These are phyloP conservation scores for Gliomastix tumulicola DNA, from an alignment of 2,329 filamentous ascomycete genomes.

Conservation along the genomic window DNA sequence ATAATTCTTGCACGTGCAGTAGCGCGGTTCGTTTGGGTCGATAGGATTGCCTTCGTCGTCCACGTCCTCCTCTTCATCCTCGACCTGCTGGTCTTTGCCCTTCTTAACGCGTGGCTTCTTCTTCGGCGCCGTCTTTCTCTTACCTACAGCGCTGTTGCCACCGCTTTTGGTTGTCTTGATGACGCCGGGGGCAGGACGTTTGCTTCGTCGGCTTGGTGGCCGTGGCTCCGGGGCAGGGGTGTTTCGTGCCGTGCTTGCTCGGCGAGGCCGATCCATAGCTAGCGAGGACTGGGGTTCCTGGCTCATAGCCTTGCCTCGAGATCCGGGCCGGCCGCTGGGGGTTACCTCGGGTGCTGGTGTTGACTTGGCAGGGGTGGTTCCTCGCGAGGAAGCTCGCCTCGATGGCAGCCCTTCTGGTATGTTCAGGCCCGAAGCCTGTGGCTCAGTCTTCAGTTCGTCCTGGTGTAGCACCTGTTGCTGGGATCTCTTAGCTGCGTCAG, in stretches of 20 bases:
- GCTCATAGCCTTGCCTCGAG: slow-evolving; percentile 44
- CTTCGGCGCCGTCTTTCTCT: slow-evolving; percentile 61
- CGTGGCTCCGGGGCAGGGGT: slow-evolving; percentile 46
- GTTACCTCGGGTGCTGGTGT: slow-evolving; percentile 24
- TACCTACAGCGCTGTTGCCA: slow-evolving; percentile 62
- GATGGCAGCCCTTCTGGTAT: no score
- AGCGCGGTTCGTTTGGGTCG: slow-evolving; percentile 68
- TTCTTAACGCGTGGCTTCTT: slow-evolving; percentile 53
- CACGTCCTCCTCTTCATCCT: slow-evolving; percentile 48
- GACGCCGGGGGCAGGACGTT: slow-evolving; percentile 65
- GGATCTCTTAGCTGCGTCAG: slow-evolving; percentile 31
- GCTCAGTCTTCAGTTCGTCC: no score
- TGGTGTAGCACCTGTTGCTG: slow-evolving; percentile 23
- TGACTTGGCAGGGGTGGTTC: slow-evolving; percentile 20
- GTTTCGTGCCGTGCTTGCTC: slow-evolving; percentile 49
- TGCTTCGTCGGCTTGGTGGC: slow-evolving; percentile 50
- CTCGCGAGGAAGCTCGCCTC: slow-evolving; percentile 23
- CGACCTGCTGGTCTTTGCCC: slow-evolving; percentile 33
- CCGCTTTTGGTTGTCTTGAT: slow-evolving; percentile 57
- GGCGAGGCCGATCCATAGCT: slow-evolving; percentile 45
- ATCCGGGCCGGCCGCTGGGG: slow-evolving; percentile 35
- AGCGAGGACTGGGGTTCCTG: slow-evolving; percentile 42
- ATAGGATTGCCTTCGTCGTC: slow-evolving; percentile 64
- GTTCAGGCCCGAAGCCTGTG: no score
- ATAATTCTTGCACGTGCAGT: slow-evolving; percentile 73